Evolutionary conservation across 2,329 filamentous ascomycete genomes (phyloP).

Genomic region (Fusarium nematophilum): DNA sequence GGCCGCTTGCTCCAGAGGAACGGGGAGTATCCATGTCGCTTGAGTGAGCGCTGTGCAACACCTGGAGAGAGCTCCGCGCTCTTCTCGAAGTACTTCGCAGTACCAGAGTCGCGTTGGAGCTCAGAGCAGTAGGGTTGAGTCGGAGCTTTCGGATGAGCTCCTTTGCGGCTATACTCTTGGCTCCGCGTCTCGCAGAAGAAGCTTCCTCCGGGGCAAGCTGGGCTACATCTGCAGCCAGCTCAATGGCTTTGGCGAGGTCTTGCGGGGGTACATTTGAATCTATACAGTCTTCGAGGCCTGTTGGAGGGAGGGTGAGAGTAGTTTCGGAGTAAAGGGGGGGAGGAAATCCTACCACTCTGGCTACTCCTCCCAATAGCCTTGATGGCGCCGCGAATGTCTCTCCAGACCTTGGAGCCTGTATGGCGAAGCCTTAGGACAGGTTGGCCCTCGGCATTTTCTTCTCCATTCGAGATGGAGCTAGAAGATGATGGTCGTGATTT

Average conservation of each 20-base stretch:
- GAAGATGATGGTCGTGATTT: constrained; percentile 17
- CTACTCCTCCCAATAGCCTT: constrained; percentile 48
- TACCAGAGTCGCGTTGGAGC: constrained; percentile 46
- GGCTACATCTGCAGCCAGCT: background rate
- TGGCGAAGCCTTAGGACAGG: constrained; percentile 41
- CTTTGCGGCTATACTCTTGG: constrained; percentile 36
- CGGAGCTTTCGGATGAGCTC: constrained; percentile 44
- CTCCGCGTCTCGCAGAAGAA: constrained; percentile 10
- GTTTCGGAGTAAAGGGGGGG: too few relatives aligned
- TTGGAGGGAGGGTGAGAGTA: background rate
- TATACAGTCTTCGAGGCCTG: constrained; percentile 42
- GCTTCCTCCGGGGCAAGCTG: background rate
- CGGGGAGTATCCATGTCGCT: constrained; percentile 36
- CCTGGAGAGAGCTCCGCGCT: constrained; percentile 43
- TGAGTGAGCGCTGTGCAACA: constrained; percentile 26
- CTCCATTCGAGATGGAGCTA: constrained; percentile 6
- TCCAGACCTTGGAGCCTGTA: constrained; percentile 48
- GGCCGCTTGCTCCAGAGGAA: constrained; percentile 45
- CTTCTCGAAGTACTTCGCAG: constrained; percentile 36
- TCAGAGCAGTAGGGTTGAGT: constrained; percentile 37
- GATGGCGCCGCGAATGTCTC: constrained; percentile 50
- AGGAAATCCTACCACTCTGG: constrained; percentile 38
- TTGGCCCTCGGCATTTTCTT: constrained; percentile 13
- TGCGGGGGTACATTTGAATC: constrained; percentile 2
- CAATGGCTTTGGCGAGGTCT: constrained; percentile 10